Percentiles rank a stretch among this genome's conserved stretches.
These are phyloP conservation scores for Tetrapisispora namnaoensis DNA, from an alignment of 805 yeast genomes.

Conservation along the genomic window DNA sequence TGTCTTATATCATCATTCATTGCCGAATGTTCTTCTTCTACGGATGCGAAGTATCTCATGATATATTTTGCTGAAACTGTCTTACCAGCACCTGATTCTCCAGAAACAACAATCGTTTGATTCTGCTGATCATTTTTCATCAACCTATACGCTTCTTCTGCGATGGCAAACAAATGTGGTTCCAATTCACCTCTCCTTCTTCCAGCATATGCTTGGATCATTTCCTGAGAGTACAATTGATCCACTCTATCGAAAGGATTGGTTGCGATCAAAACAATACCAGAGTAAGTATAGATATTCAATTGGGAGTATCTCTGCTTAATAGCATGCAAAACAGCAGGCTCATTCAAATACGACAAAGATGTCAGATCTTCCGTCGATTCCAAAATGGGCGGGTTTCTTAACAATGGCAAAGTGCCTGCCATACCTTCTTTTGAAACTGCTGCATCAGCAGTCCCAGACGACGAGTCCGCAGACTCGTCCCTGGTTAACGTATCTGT, in stretches of 20 bases:
- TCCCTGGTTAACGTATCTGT: conserved; percentile 27
- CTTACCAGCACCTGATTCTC: conserved; percentile 98
- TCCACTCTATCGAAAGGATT: conserved; percentile 93
- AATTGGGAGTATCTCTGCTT: conserved; percentile 80
- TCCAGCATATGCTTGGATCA: conserved; percentile 91
- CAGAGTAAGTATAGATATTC: conserved; percentile 90
- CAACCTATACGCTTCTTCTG: conserved; percentile 93
- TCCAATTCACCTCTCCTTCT: conserved; percentile 89
- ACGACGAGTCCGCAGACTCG: neutral
- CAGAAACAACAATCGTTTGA: conserved; percentile 93
- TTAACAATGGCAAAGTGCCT: conserved; percentile 58
- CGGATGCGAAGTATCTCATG: conserved; percentile 95
- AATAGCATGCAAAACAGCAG: conserved; percentile 92
- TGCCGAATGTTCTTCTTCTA: conserved; percentile 44
- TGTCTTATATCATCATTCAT: conserved; percentile 29
- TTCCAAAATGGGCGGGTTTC: conserved; percentile 88
- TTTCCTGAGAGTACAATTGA: conserved; percentile 81
- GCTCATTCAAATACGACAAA: conserved; percentile 87
- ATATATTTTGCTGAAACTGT: conserved; percentile 95
- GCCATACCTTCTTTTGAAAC: neutral
- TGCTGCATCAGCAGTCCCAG: neutral
- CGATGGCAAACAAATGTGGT: conserved; percentile 94
- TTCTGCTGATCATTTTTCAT: conserved; percentile 79
- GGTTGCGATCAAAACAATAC: conserved; percentile 91
- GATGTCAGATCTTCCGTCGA: conserved; percentile 92